phyloP scores from a whole-genome alignment of 2,329 filamentous ascomycete species.

The Arachnomyces sp. region DNA sequence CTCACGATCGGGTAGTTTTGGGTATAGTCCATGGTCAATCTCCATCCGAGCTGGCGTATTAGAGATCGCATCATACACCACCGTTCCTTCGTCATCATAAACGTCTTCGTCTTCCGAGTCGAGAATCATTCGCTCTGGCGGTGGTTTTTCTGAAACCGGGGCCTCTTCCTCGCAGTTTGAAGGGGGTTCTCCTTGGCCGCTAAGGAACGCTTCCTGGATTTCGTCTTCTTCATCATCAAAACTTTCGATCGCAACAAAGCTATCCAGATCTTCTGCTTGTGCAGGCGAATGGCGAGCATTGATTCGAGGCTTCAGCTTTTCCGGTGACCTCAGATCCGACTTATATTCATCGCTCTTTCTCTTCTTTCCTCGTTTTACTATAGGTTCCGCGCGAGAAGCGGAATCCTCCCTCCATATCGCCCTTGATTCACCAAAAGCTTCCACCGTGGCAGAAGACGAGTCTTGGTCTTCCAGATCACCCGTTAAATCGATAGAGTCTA shows the following conservation, averaged over 20 bases:
- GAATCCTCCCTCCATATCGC: constrained; percentile 38
- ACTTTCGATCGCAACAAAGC: background rate
- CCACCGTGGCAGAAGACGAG: constrained; percentile 30
- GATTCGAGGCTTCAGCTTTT: constrained; percentile 19
- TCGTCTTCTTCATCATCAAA: background rate
- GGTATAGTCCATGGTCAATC: constrained; percentile 21
- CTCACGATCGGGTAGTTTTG: constrained; percentile 9
- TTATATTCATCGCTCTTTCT: constrained; percentile 42
- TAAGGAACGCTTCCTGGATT: background rate
- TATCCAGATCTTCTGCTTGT: constrained; percentile 1
- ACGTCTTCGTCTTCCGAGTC: constrained; percentile 29
- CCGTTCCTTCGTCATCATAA: background rate
- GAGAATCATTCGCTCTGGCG: constrained; percentile 17
- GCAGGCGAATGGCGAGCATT: constrained; percentile 12
- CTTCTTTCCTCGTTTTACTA: constrained; percentile 36
- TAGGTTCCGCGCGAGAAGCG: constrained; percentile 29
- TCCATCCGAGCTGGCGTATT: background rate
- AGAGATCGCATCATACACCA: constrained; percentile 1
- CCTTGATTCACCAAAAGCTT: constrained; percentile 34
- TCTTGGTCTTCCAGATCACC: constrained; percentile 28
- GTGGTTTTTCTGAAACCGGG: constrained; percentile 4
- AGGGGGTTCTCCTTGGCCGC: no score
- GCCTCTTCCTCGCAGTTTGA: no score
- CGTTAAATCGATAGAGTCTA: constrained; percentile 40
- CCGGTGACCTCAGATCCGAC: constrained; percentile 28